Evolutionary conservation across 2,329 filamentous ascomycete species (phyloP).

Genomic region (Trichoderma pleuroti): DNA sequence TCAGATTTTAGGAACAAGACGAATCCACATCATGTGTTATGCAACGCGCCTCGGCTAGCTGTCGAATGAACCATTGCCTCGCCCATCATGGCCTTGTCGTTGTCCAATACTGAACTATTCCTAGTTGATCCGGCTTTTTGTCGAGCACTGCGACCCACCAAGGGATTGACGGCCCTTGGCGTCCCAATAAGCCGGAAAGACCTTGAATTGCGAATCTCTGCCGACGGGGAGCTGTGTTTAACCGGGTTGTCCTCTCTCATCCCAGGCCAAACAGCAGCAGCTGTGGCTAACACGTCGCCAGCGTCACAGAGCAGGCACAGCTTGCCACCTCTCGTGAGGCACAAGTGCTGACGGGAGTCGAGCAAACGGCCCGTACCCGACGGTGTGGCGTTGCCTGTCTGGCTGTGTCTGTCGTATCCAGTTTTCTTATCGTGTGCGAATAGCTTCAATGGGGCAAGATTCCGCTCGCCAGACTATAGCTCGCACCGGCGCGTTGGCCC

Average conservation of each 20-base stretch:
- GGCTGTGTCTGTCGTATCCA: not conserved
- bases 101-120: not conserved
- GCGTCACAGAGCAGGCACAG: not conserved
- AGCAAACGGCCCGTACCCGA: not conserved
- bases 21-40: constrained; percentile 4
- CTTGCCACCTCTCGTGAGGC: not conserved
- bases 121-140: not conserved
- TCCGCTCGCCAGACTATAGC: not conserved
- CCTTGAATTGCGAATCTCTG: not conserved
- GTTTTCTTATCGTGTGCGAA: not conserved
- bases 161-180: not conserved
- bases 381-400: constrained; percentile 2
- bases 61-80: not conserved
- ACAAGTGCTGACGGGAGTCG: not conserved
- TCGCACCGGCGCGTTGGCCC: not conserved
- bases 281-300: not conserved
- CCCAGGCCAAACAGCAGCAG: not conserved
- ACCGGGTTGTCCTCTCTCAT: not conserved
- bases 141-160: not conserved
- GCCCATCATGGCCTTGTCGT: not conserved
- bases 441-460: not conserved
- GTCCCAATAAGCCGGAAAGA: not conserved
- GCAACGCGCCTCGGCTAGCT: constrained; percentile 3
- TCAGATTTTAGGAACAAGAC: constrained; percentile 1
- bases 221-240: not conserved